Conservation (phyloP, 2,329 filamentous ascomycete species). For the Ilyonectria sp. region DNA sequence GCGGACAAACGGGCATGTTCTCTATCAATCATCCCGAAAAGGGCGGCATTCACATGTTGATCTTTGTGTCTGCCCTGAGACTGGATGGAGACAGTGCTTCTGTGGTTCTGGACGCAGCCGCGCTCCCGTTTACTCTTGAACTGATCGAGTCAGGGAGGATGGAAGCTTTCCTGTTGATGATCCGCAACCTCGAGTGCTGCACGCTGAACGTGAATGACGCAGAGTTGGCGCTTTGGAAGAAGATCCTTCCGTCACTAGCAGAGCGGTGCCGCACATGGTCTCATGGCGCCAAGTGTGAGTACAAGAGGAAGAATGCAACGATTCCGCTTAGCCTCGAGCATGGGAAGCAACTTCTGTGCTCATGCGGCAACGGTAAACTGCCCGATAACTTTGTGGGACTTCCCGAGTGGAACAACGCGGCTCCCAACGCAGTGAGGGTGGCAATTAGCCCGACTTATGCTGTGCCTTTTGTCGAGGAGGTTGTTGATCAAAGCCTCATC, state of each 20-base stretch:
- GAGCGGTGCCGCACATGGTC: slow-evolving; percentile 66
- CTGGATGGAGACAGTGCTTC: slow-evolving; percentile 60
- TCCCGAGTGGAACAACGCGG: slow-evolving; percentile 60
- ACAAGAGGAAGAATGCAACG: slow-evolving; percentile 52
- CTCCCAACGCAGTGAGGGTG: slow-evolving; percentile 65
- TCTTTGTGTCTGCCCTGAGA: slow-evolving; percentile 60
- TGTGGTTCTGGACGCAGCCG: slow-evolving; percentile 63
- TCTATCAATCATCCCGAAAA: slow-evolving; percentile 54
- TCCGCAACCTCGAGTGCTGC: slow-evolving; percentile 55
- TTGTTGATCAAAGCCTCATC: slow-evolving; percentile 50
- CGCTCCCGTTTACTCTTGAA: slow-evolving; percentile 59
- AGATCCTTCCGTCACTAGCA: slow-evolving; percentile 58
- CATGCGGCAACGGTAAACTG: slow-evolving; percentile 61
- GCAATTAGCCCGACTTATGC: slow-evolving; percentile 71
- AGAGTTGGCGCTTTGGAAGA: slow-evolving; percentile 71
- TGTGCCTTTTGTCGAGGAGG: slow-evolving; percentile 59
- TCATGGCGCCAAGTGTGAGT: slow-evolving; percentile 61
- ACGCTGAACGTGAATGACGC: slow-evolving; percentile 63
- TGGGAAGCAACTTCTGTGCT: slow-evolving; percentile 59
- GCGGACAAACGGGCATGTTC: slow-evolving; percentile 61
- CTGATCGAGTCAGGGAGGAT: slow-evolving; percentile 53
- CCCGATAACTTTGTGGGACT: slow-evolving; percentile 57
- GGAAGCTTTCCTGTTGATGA: slow-evolving; percentile 56
- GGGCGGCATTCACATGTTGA: slow-evolving; percentile 58
- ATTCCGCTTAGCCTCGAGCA: slow-evolving; percentile 58